Base-by-base conservation (phyloP, 1,139 yeast genomes). In the Sugiyamaella japonica region DNA sequence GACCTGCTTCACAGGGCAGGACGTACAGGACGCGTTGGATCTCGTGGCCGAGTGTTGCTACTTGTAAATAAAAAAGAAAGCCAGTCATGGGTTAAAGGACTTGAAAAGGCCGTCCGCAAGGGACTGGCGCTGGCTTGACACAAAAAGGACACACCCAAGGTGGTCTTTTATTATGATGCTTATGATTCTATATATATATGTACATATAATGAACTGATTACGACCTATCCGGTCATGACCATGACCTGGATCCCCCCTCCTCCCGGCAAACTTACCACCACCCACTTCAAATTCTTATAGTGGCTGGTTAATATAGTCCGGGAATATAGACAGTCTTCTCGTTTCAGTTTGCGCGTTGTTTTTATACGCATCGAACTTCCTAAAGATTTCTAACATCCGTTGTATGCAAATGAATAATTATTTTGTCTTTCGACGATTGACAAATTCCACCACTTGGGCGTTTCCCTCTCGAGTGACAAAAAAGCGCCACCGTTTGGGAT, bases 1-100 rank as follows among this genome's bases (percentile, higher is more conserved):
- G 99, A 91, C 70, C 76, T 93, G 56, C 83, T 93, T 17, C 99
- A 93, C 67, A 76, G 99, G 59, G 85, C 90, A 3, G 99, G 99
- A 1, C 80, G 99, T 72, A 93, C 98, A 0, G 98, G 97, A 4
- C 76, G 99, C 67, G 86, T 90, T 86, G 87, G 86, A 52, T 90
- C 87, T 67, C 78, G 86, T 43, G 99, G 99, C 15, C 78, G 97
- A 59, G 97, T 89, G 1, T 85, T 89, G 63, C 75, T 91, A 63
- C 82, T 91, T 56, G 79, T 80, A 38, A 86, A 85, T 63, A 83
- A 84, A 61, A 79, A 79, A 63, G 85, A 88, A 49, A 68, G 74
- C 32, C 84, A 85, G 64, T 78, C 87, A 7, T 90, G 96, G 93
- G 85, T 91, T 29, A 85, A 85, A 65, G 96, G 95, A 3, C 76